Evolutionary conservation across 2,329 filamentous ascomycete genomes (phyloP), one percentile per base, ranked within the genome.

Genomic region (Xylariaceae sp.): DNA sequence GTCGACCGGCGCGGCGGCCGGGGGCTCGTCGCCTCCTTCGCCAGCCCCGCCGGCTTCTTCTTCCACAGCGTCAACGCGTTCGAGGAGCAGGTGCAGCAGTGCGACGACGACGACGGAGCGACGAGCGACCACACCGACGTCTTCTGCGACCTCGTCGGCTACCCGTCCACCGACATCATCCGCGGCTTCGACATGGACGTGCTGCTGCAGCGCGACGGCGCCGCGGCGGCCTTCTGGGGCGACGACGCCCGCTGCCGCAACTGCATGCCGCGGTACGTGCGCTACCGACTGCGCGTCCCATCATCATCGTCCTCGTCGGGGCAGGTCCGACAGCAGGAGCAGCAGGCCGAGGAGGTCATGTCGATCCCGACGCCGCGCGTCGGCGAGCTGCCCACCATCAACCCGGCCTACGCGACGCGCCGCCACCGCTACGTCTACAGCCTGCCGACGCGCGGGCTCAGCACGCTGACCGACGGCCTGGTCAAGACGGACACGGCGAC

Each of bases 11-110:
- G 53, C 3, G 58, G 65, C 3, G 70, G 67, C 4, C 66, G 67
- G 30, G 84, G 85, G 0, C 60, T 92, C 0, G 68, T 92, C 0
- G 80, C 75, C 6, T 73, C 68, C 2, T 89, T 83, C 48, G 70
- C 79, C 13, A 80, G 75, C 12, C 68, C 74, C 0, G 71, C 82
- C 0, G 78, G 78, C 29, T 93, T 89, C 63, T 80, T 77, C 57
- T 93, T 93, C 56, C 86, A 94, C 58, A 75, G 74, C 0, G 65
- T 86, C 51, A 93, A 93, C 45, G 74, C 83, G 0, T 92, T 79
- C 53, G 83, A 90, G 48, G 72, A 84, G 42, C 43, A 48, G 0
- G 55, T 60, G 19, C 59, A 57, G 5, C 44, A 30, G 2, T 59
- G 65, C 1, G 46, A 52, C 0, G 52, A 51, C 1, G 37, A 60